A percentile compares a stretch with the other conserved stretches of the same genome.
phyloP scores from a whole-genome alignment of 352 stramenopile species.

The Phytophthora foliorum region DNA sequence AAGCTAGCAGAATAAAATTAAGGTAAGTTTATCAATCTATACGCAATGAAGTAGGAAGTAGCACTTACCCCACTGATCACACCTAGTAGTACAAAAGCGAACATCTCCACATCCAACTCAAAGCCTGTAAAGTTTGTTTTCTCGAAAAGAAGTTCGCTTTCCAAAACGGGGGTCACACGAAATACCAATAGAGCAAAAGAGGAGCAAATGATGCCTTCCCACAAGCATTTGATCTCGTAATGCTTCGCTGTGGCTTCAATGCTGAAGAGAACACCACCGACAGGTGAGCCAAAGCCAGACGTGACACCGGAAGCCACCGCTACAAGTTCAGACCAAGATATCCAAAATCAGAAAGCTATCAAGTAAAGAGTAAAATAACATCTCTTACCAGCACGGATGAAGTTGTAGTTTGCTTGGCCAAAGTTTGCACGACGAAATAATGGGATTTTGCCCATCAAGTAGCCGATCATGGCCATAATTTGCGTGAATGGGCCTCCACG shows the following conservation, averaged over 20 bases:
- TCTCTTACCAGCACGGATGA: slow-evolving; percentile 67
- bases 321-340: slow-evolving; percentile 12
- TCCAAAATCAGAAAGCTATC: background rate
- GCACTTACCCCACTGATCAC: slow-evolving; percentile 69
- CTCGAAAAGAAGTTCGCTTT: slow-evolving; percentile 83
- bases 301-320: slow-evolving; percentile 83
- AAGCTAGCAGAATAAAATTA: slow-evolving; percentile 41
- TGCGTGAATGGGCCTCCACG: slow-evolving; percentile 81
- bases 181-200: slow-evolving; percentile 84
- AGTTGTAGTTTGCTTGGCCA: slow-evolving; percentile 78
- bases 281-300: slow-evolving; percentile 80
- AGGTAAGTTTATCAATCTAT: background rate
- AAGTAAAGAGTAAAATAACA: background rate
- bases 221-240: slow-evolving; percentile 89
- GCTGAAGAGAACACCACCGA: slow-evolving; percentile 83
- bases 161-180: slow-evolving; percentile 76
- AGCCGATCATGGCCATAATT: slow-evolving; percentile 81
- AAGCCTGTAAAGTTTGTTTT: slow-evolving; percentile 84
- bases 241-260: slow-evolving; percentile 87
- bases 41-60: background rate
- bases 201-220: slow-evolving; percentile 87
- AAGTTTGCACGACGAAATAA: slow-evolving; percentile 82
- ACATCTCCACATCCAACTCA: slow-evolving; percentile 83
- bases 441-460: slow-evolving; percentile 68
- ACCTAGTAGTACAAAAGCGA: slow-evolving; percentile 79